Evolutionary conservation across 768 basidiomycete genomes (phyloP).

Genomic region (Leucogyrophana mollusca): DNA sequence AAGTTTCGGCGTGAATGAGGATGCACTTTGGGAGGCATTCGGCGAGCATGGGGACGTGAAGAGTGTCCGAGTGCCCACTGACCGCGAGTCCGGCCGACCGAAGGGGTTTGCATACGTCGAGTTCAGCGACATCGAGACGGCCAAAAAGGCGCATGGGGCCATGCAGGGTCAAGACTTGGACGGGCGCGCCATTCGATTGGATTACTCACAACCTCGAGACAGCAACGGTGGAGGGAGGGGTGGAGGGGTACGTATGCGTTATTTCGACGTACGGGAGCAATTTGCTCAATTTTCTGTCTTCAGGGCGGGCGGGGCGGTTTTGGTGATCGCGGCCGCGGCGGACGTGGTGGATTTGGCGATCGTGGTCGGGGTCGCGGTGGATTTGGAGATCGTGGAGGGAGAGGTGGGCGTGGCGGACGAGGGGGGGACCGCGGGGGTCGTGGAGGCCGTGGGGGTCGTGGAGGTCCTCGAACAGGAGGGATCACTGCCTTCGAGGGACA

Average conservation of each 20-base stretch:
- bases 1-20: conserved; percentile 77
- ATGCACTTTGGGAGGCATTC: conserved; percentile 87
- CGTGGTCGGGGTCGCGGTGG: conserved; percentile 40
- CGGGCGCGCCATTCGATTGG: conserved; percentile 78
- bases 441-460: conserved; percentile 34
- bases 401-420: conserved; percentile 38
- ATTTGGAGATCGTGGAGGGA: conserved; percentile 43
- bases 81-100: conserved; percentile 83
- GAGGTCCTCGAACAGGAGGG: conserved; percentile 53
- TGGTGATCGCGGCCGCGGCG: conserved; percentile 26
- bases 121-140: conserved; percentile 76
- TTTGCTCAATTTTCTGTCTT: background rate
- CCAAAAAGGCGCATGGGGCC: conserved; percentile 76
- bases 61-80: conserved; percentile 87
- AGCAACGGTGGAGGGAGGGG: conserved; percentile 50
- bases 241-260: conserved; percentile 37
- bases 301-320: conserved; percentile 37
- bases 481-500: conserved; percentile 50
- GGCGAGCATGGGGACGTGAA: conserved; percentile 83
- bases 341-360: conserved; percentile 24
- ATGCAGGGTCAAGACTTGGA: conserved; percentile 73
- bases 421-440: conserved; percentile 36
- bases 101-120: conserved; percentile 99
- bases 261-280: conserved; percentile 12
- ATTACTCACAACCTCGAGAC: conserved; percentile 85